Percentiles rank a stretch among this genome's conserved stretches.
These are phyloP conservation scores for Tricharina praecox DNA, from an alignment of 495 filamentous ascomycete species.

Conservation along the genomic window DNA sequence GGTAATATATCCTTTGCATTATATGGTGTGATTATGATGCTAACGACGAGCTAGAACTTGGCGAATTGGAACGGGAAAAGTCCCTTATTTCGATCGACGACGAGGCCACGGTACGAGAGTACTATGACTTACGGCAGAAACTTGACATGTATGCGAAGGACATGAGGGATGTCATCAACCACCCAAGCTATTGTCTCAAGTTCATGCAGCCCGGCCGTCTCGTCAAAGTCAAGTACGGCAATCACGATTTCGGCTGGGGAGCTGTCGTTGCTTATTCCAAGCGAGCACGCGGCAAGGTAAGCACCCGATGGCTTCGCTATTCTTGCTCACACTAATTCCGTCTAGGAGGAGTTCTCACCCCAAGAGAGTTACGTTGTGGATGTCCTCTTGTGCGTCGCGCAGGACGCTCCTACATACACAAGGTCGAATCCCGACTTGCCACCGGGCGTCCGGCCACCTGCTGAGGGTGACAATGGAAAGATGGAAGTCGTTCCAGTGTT, in stretches of 20 bases:
- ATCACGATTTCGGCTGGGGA: conserved; percentile 84
- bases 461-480: conserved; percentile 46
- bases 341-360: conserved; percentile 44
- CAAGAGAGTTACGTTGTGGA: conserved; percentile 69
- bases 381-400: conserved; percentile 56
- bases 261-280: conserved; percentile 53
- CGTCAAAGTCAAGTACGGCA: conserved; percentile 62
- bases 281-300: conserved; percentile 30
- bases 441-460: conserved; percentile 42
- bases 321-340: conserved; percentile 30
- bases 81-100: conserved; percentile 60
- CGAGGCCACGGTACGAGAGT: conserved; percentile 76
- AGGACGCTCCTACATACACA: conserved; percentile 39
- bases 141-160: conserved; percentile 67
- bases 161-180: conserved; percentile 72
- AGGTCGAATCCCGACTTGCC: conserved; percentile 45
- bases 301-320: not conserved
- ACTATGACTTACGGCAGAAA: conserved; percentile 71
- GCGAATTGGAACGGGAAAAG: conserved; percentile 52
- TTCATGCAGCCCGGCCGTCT: conserved; percentile 70
- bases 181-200: conserved; percentile 64
- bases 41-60: conserved; percentile 41
- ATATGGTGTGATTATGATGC: conserved; percentile 1
- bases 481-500: conserved; percentile 78
- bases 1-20: conserved; percentile 25